These are phyloP conservation scores for Laetiporus sulphureus DNA, from an alignment of 1,284 basidiomycete genomes.

Conservation along the genomic window DNA sequence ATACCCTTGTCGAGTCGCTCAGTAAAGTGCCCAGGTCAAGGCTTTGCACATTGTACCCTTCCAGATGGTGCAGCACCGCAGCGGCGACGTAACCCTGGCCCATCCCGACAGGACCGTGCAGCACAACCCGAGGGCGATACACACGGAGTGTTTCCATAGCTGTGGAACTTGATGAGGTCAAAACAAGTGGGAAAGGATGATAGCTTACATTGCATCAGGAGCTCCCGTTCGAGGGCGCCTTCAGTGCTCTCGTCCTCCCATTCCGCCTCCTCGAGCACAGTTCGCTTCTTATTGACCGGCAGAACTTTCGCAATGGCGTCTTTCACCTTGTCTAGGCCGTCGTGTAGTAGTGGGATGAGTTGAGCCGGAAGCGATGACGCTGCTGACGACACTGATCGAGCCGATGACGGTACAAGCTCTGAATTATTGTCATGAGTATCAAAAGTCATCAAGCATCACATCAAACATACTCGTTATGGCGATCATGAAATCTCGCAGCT, in stretches of 20 bases:
- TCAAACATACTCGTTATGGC: conserved; percentile 81
- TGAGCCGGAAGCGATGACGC: conserved; percentile 85
- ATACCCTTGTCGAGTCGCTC: conserved; percentile 83
- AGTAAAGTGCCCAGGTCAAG: conserved; percentile 88
- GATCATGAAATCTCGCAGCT: conserved; percentile 95
- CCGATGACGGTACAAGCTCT: conserved; percentile 94
- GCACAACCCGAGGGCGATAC: conserved; percentile 83
- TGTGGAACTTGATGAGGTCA: conserved; percentile 26
- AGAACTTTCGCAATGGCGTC: conserved; percentile 61
- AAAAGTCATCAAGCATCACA: background rate
- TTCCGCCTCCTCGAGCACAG: conserved; percentile 90
- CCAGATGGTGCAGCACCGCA: conserved; percentile 88
- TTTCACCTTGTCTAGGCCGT: conserved; percentile 69
- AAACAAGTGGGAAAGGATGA: conserved; percentile 2
- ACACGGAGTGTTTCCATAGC: conserved; percentile 90
- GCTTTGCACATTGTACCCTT: conserved; percentile 94
- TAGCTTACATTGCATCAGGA: conserved; percentile 76
- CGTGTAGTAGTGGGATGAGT: conserved; percentile 74
- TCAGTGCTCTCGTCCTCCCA: conserved; percentile 76
- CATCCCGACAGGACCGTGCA: conserved; percentile 83
- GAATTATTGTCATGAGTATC: conserved; percentile 8
- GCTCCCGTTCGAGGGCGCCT: conserved; percentile 74
- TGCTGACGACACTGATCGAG: conserved; percentile 81
- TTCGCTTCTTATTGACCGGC: conserved; percentile 69
- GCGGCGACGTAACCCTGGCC: conserved; percentile 89